Evolutionary conservation across 768 basidiomycete genomes (phyloP).

Genomic region (Suillus brevipes): DNA sequence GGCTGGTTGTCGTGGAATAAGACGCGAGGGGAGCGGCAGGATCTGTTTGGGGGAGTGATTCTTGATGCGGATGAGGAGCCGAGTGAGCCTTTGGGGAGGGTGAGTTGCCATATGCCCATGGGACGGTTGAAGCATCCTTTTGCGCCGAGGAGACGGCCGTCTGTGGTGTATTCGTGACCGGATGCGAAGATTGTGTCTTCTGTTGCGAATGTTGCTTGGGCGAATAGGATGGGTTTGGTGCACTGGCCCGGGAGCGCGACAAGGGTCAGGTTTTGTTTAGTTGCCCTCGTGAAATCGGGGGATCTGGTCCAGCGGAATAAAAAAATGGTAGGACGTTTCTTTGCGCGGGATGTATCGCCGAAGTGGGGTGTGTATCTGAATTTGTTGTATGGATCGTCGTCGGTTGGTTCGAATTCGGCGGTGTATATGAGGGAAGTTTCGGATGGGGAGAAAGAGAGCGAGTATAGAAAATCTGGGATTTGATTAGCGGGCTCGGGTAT

Average conservation of each 20-base stretch:
- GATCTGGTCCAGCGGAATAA: constrained; percentile 46
- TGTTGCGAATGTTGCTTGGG: constrained; percentile 54
- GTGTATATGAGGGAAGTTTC: constrained; percentile 56
- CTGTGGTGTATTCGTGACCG: constrained; percentile 58
- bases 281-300: background rate
- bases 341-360: constrained; percentile 59
- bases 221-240: constrained; percentile 40
- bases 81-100: constrained; percentile 20
- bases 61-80: constrained; percentile 28
- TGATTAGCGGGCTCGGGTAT: background rate
- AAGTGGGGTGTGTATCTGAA: constrained; percentile 60
- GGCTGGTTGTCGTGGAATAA: constrained; percentile 27
- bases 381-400: constrained; percentile 35
- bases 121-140: constrained; percentile 63
- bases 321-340: constrained; percentile 54
- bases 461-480: constrained; percentile 38
- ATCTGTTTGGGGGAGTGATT: constrained; percentile 43
- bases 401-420: constrained; percentile 45
- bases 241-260: constrained; percentile 16
- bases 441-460: constrained; percentile 53
- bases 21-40: constrained; percentile 62
- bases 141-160: constrained; percentile 60
- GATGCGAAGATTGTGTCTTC: constrained; percentile 52
- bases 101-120: constrained; percentile 54
- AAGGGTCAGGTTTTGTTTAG: constrained; percentile 7